A percentile compares a stretch with the other conserved stretches of the same genome.
Conservation (phyloP, 768 basidiomycete species). For the Macrolepiota fuliginosa region DNA sequence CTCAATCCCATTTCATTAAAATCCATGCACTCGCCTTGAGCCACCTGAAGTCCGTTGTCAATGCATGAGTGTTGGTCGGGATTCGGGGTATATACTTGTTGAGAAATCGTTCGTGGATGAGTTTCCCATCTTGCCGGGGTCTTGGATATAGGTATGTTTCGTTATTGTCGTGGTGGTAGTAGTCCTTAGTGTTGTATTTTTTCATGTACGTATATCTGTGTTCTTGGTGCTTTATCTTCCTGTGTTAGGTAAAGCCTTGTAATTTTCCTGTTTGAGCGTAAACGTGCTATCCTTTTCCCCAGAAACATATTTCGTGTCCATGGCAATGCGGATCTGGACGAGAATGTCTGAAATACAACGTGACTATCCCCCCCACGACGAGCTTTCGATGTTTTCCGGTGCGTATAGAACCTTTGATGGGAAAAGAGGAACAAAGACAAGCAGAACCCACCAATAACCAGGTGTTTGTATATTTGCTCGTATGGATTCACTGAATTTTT, state of each 20-base stretch:
- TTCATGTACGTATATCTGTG: background rate
- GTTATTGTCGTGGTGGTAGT: background rate
- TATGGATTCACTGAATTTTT: too few species aligned
- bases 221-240: background rate
- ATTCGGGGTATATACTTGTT: background rate
- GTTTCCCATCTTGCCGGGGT: background rate
- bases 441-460: too few species aligned
- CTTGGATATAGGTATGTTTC: background rate
- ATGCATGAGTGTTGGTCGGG: background rate
- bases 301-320: background rate
- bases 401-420: too few species aligned
- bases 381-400: too few species aligned
- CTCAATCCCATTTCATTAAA: constrained; percentile 35
- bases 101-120: background rate
- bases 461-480: too few species aligned
- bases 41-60: constrained; percentile 33
- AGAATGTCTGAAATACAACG: too few species aligned
- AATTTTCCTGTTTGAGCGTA: background rate
- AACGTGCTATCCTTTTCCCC: background rate
- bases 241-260: background rate
- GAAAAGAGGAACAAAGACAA: too few species aligned
- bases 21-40: constrained; percentile 52
- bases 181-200: background rate
- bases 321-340: background rate
- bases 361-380: too few species aligned